Conservation (phyloP, 2,329 filamentous ascomycete genomes). For the Capronia epimyces region DNA sequence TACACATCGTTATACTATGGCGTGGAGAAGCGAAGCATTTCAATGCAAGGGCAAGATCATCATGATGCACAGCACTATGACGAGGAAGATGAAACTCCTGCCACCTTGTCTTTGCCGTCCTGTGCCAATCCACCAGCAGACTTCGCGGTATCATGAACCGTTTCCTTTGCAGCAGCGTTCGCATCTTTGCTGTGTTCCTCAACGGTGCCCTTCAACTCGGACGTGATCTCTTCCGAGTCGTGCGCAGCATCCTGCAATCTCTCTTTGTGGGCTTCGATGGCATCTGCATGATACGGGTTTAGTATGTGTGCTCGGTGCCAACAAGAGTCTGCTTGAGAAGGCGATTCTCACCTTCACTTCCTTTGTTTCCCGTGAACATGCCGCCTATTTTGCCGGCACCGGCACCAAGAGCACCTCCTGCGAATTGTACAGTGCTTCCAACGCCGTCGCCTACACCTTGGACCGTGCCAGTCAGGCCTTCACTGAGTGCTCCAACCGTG, state of each 20-base stretch:
- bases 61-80: neutral
- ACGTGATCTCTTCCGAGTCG: slow-evolving; percentile 14
- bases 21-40: too few species aligned
- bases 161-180: slow-evolving; percentile 3
- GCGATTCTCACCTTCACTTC: slow-evolving; percentile 10
- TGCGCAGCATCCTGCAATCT: slow-evolving; percentile 10
- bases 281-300: neutral
- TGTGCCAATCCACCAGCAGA: slow-evolving; percentile 8
- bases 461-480: slow-evolving; percentile 22
- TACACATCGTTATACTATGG: neutral
- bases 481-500: slow-evolving; percentile 22
- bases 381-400: slow-evolving; percentile 21
- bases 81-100: slow-evolving; percentile 19
- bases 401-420: slow-evolving; percentile 23
- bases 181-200: slow-evolving; percentile 19
- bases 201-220: slow-evolving; percentile 7
- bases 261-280: neutral
- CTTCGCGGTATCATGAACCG: neutral
- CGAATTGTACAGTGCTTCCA: slow-evolving; percentile 23
- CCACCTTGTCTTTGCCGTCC: slow-evolving; percentile 15
- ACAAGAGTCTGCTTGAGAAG: neutral
- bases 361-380: slow-evolving; percentile 18
- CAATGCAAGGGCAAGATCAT: neutral
- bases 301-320: slow-evolving; percentile 1
- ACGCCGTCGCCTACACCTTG: slow-evolving; percentile 24